phyloP scores from a whole-genome alignment of 305 asterid species.

The Fraxinus latifolia region DNA sequence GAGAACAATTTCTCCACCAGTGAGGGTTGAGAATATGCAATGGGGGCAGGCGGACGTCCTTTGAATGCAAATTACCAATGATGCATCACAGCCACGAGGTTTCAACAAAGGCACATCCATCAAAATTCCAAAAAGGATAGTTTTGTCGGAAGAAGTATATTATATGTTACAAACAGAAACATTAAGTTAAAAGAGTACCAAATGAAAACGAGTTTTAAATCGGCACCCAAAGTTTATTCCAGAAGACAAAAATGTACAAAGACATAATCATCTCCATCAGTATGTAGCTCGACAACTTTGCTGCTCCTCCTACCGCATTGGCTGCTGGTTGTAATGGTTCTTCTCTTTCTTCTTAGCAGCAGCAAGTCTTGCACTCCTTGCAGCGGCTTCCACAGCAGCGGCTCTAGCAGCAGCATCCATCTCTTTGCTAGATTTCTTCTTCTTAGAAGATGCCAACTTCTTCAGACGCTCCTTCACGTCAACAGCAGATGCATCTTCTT shows the following conservation, averaged over 20 bases:
- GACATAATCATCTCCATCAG: slow-evolving; percentile 19
- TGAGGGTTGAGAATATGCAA: neutral
- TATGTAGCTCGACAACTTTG: slow-evolving; percentile 1
- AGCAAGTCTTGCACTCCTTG: slow-evolving; percentile 77
- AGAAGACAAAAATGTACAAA: neutral
- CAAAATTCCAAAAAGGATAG: slow-evolving; percentile 13
- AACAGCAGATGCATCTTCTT: slow-evolving; percentile 52
- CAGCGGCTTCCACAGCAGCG: slow-evolving; percentile 84
- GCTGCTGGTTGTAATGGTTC: slow-evolving; percentile 92
- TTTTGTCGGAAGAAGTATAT: slow-evolving; percentile 20
- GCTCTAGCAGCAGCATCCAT: slow-evolving; percentile 76
- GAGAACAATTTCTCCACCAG: neutral
- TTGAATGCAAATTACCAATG: neutral
- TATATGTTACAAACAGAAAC: slow-evolving; percentile 36
- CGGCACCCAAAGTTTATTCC: slow-evolving; percentile 31
- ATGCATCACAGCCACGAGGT: neutral
- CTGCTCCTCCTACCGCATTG: slow-evolving; percentile 44
- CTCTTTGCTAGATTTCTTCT: slow-evolving; percentile 75
- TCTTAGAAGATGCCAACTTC: slow-evolving; percentile 67
- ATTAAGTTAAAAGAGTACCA: slow-evolving; percentile 25
- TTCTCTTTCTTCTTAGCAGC: slow-evolving; percentile 94
- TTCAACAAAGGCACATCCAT: slow-evolving; percentile 19
- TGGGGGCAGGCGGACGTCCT: neutral
- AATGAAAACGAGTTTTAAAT: slow-evolving; percentile 20
- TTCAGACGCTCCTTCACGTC: slow-evolving; percentile 75